Conservation (phyloP, 352 stramenopile species). For the Phytophthora quininea region DNA sequence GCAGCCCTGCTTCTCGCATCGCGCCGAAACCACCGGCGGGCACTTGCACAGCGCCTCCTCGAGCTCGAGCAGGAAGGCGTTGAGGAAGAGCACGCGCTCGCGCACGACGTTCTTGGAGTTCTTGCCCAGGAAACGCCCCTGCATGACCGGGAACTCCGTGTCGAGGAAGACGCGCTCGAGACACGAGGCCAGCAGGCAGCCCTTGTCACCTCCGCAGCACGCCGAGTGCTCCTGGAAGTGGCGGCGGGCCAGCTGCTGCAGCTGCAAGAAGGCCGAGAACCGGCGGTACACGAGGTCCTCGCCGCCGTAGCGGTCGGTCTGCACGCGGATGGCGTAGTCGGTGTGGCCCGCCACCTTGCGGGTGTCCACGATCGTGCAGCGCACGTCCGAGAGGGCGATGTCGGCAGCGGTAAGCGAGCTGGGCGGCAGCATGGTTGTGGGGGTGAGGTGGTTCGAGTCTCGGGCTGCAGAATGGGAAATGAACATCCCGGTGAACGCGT, state of each 20-base stretch:
- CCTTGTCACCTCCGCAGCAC: constrained; percentile 73
- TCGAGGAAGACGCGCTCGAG: constrained; percentile 69
- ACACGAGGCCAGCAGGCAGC: constrained; percentile 72
- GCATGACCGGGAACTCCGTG: constrained; percentile 80
- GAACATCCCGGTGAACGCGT: constrained; percentile 21
- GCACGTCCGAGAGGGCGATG: constrained; percentile 60
- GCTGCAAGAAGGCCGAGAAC: constrained; percentile 87
- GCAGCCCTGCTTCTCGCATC: constrained; percentile 82
- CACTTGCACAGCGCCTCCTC: constrained; percentile 82
- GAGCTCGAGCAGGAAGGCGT: constrained; percentile 79
- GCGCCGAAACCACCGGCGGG: constrained; percentile 68
- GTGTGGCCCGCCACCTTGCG: constrained; percentile 80
- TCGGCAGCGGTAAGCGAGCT: constrained; percentile 24
- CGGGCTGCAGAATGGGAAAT: constrained; percentile 34
- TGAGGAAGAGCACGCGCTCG: constrained; percentile 81
- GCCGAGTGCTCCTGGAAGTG: constrained; percentile 67
- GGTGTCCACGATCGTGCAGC: constrained; percentile 71
- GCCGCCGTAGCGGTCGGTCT: constrained; percentile 62
- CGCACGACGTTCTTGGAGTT: constrained; percentile 83
- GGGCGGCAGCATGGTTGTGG: constrained; percentile 40
- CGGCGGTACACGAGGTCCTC: constrained; percentile 79
- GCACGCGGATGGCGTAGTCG: constrained; percentile 86
- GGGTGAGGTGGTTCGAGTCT: not conserved
- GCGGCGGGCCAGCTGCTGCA: constrained; percentile 72
- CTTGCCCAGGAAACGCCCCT: constrained; percentile 76